Percentiles rank a stretch among this genome's conserved stretches.
These are phyloP conservation scores for Penicillium pancosmium DNA, from an alignment of 495 filamentous ascomycete genomes.

Conservation along the genomic window DNA sequence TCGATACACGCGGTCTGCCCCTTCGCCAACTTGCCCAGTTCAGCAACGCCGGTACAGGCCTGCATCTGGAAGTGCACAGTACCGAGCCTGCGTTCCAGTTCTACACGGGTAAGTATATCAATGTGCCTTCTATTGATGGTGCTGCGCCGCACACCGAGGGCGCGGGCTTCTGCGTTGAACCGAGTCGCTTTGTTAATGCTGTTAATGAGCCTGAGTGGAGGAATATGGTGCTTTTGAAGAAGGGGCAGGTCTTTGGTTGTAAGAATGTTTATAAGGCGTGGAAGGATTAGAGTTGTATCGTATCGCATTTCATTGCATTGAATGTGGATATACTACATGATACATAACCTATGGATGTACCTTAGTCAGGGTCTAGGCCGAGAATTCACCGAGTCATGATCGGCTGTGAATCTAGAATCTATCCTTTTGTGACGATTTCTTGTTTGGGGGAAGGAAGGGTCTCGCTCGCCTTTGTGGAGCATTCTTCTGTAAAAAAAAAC, in stretches of 20 bases:
- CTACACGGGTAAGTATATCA: conserved; percentile 84
- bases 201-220: conserved; percentile 80
- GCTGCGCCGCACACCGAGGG: conserved; percentile 63
- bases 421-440: background rate
- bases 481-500: too few species aligned
- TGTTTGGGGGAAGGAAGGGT: background rate
- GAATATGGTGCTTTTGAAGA: conserved; percentile 73
- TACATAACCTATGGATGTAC: too few species aligned
- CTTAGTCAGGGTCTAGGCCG: background rate
- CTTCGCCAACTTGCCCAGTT: conserved; percentile 67
- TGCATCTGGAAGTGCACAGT: conserved; percentile 82
- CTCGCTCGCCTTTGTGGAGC: background rate
- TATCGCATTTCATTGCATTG: too few species aligned
- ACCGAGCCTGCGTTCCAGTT: conserved; percentile 97
- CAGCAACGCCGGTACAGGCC: conserved; percentile 66
- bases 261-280: conserved; percentile 80
- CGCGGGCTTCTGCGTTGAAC: conserved; percentile 87
- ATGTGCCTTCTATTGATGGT: conserved; percentile 71
- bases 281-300: conserved; percentile 49
- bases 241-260: conserved; percentile 77
- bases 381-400: background rate
- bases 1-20: conserved; percentile 73
- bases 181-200: conserved; percentile 87
- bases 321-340: too few species aligned
- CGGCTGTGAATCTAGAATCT: background rate